Conservation (phyloP, 306 rosid species). For the Quercus aquifolioides region DNA sequence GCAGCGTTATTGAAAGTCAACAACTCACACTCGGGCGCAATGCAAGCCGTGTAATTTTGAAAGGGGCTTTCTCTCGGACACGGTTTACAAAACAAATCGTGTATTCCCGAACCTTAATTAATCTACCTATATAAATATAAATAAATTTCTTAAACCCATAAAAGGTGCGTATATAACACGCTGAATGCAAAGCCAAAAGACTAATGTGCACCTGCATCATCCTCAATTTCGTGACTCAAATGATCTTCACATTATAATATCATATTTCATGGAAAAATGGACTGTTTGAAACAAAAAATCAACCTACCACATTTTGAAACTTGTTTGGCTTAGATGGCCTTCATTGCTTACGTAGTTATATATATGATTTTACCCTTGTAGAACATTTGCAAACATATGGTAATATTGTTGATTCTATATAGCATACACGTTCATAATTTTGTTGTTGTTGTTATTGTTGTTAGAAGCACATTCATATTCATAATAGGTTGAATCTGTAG, state of each 20-base stretch:
- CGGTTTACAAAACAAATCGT: slow-evolving; percentile 13
- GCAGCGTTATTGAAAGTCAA: slow-evolving; percentile 16
- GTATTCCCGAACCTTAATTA: background rate
- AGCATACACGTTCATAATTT: too few relatives aligned
- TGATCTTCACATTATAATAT: background rate
- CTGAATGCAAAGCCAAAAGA: background rate
- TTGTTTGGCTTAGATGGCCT: too few relatives aligned
- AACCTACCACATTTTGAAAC: too few relatives aligned
- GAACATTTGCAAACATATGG: too few relatives aligned
- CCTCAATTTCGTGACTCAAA: background rate
- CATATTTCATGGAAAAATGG: background rate
- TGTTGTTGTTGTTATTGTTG: too few relatives aligned
- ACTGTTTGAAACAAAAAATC: background rate
- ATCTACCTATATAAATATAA: background rate
- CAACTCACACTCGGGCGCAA: slow-evolving; percentile 43
- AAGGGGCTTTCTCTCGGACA: slow-evolving; percentile 16
- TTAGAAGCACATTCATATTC: too few relatives aligned
- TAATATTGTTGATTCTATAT: too few relatives aligned
- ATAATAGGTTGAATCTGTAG: too few relatives aligned
- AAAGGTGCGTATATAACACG: background rate
- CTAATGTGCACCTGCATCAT: background rate
- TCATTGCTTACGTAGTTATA: too few relatives aligned
- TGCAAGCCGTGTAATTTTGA: slow-evolving; percentile 52
- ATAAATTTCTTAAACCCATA: background rate
- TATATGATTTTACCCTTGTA: too few relatives aligned